Evolutionary conservation across 2,329 filamentous ascomycete genomes (phyloP).

Genomic region (Tolypocladium tundrense): DNA sequence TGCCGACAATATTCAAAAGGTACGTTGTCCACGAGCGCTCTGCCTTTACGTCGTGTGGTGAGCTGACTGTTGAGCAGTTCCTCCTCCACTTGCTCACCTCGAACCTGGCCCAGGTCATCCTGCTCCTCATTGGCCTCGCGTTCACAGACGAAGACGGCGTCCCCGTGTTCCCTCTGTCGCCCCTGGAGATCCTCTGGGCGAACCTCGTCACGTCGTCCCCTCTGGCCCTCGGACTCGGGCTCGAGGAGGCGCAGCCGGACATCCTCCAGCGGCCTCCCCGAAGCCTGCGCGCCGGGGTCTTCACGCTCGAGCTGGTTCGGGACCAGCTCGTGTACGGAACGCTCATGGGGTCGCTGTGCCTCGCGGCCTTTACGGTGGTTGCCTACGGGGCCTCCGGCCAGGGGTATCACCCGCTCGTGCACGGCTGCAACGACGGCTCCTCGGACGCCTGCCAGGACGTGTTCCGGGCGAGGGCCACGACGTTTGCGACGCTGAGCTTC

Average conservation of each 20-base stretch:
- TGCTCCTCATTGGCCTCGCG: slow-evolving; percentile 57
- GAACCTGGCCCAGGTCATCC: slow-evolving; percentile 60
- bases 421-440: slow-evolving; percentile 46
- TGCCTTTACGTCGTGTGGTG: not conserved
- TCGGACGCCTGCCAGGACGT: slow-evolving; percentile 41
- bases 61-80: slow-evolving; percentile 29
- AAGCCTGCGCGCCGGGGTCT: slow-evolving; percentile 47
- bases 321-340: slow-evolving; percentile 59
- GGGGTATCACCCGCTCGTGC: slow-evolving; percentile 38
- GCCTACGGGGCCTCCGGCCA: slow-evolving; percentile 38
- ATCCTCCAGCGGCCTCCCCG: slow-evolving; percentile 58
- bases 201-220: slow-evolving; percentile 66
- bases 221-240: slow-evolving; percentile 60
- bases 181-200: slow-evolving; percentile 67
- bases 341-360: slow-evolving; percentile 52
- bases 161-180: slow-evolving; percentile 61
- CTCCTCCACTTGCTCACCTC: slow-evolving; percentile 57
- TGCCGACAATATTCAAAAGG: slow-evolving; percentile 67
- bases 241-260: slow-evolving; percentile 59
- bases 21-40: slow-evolving; percentile 15
- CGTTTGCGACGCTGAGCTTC: slow-evolving; percentile 60
- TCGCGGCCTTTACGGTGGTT: slow-evolving; percentile 50
- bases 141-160: slow-evolving; percentile 51
- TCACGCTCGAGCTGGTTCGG: slow-evolving; percentile 52
- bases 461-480: slow-evolving; percentile 56